Evolutionary conservation across 1,284 basidiomycete genomes (phyloP), one percentile per base, ranked within the genome.

Genomic region (Cystobasidium slooffiae): DNA sequence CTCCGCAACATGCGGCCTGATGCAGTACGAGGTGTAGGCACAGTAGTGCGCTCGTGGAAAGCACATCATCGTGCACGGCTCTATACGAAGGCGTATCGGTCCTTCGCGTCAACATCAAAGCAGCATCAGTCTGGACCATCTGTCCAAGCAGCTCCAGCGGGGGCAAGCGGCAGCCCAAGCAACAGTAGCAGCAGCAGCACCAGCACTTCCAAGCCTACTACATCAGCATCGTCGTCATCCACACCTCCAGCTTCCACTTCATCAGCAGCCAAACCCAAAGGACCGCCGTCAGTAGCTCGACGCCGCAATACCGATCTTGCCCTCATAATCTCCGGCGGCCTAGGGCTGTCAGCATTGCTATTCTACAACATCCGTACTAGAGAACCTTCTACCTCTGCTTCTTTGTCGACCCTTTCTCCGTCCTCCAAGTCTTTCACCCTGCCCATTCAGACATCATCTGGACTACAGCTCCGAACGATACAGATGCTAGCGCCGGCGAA

Each of bases 401-500:
- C 52, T 24, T 41, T 73, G 18, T 73, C 70, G 20, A 56, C 70
- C 9, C 39, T 73, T 31, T 56, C 70, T 10, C 70, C 70, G 18
- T 65, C 70, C 8, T 64, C 59, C 52, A 56, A 66, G 52, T 65
- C 70, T 39, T 73, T 73, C 44, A 73, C 70, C 39, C 70, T 73
- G 14, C 70, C 70, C n/a, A 24, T 73, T n/a, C 51, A 62, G 20
- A 64, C 62, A 14, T 47, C 37, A 39, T 61, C 68, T 9, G 68
- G 68, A 43, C 37, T 58, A 31, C 62, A 73, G 31, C 59, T 55
- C n/a, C 70, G 70, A 9, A 79, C 79, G 12, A 75, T 80, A 20
- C 68, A 88, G 0, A 83, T 91, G 0, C 83, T 91, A 12, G 84
- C 90, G 20, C 85, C 87, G 79, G 81, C 83, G 61, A 84, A 86